Evolutionary conservation across 2,329 filamentous ascomycete species (phyloP).

Genomic region (Fusarium kyushuense): DNA sequence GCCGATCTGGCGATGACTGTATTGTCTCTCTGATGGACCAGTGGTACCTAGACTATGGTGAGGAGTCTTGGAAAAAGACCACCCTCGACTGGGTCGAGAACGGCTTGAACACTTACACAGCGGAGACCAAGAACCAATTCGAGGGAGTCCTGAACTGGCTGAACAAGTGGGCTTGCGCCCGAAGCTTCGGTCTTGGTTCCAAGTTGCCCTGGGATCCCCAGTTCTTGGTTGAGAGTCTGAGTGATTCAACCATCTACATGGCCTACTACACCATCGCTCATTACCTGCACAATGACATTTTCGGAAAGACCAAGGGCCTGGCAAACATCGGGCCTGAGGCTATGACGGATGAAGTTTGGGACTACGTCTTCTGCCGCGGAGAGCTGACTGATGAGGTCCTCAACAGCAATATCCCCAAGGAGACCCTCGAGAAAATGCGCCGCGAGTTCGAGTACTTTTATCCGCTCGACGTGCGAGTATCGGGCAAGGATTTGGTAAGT

Average conservation of each 20-base stretch:
- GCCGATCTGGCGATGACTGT: slow-evolving; percentile 90
- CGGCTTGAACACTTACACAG: slow-evolving; percentile 82
- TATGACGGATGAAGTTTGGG: slow-evolving; percentile 96
- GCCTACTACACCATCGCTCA: slow-evolving; percentile 78
- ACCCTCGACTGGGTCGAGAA: slow-evolving; percentile 79
- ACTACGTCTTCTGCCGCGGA: slow-evolving; percentile 88
- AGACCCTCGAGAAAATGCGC: slow-evolving; percentile 81
- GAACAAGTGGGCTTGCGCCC: slow-evolving; percentile 93
- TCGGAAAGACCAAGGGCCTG: slow-evolving; percentile 77
- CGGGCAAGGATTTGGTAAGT: slow-evolving; percentile 81
- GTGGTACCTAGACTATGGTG: slow-evolving; percentile 98
- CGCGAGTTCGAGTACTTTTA: slow-evolving; percentile 98
- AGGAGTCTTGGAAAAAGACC: slow-evolving; percentile 84
- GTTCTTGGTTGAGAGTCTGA: slow-evolving; percentile 92
- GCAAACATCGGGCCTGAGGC: slow-evolving; percentile 81
- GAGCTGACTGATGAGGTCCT: slow-evolving; percentile 75
- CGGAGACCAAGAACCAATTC: slow-evolving; percentile 82
- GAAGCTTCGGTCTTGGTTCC: slow-evolving; percentile 91
- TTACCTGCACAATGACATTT: slow-evolving; percentile 85
- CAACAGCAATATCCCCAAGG: slow-evolving; percentile 77
- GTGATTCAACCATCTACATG: slow-evolving; percentile 94
- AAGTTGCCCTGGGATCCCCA: slow-evolving; percentile 93
- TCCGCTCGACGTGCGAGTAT: slow-evolving; percentile 87
- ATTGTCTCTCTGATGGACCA: slow-evolving; percentile 94
- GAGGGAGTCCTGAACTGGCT: slow-evolving; percentile 91